phyloP scores from a whole-genome alignment of 2,329 filamentous ascomycete species.

The Venturia carpophila region DNA sequence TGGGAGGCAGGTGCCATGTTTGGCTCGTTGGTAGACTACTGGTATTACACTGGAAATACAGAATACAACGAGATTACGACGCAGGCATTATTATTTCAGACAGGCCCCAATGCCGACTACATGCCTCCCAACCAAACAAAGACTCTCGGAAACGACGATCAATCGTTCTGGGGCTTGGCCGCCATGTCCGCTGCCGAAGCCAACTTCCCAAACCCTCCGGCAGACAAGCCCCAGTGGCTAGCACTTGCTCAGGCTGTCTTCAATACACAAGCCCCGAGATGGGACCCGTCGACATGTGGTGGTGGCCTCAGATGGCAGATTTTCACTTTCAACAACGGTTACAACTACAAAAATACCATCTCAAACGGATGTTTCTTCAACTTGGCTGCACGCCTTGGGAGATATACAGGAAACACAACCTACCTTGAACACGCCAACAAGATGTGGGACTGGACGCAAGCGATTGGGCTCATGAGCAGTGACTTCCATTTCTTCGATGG shows the following conservation, averaged over 20 bases:
- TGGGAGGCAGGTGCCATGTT: constrained; percentile 38
- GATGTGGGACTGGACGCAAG: constrained; percentile 31
- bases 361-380: constrained; percentile 47
- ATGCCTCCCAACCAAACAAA: constrained; percentile 35
- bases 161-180: constrained; percentile 50
- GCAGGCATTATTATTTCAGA: constrained; percentile 37
- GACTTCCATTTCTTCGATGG: constrained; percentile 40
- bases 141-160: constrained; percentile 51
- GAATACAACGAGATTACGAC: constrained; percentile 37
- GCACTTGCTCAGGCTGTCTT: constrained; percentile 32
- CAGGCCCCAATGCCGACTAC: constrained; percentile 36
- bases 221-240: constrained; percentile 26
- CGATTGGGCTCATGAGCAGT: constrained; percentile 52
- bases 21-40: constrained; percentile 34
- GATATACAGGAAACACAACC: constrained; percentile 38
- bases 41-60: constrained; percentile 36
- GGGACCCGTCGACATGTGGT: constrained; percentile 32
- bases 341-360: constrained; percentile 37
- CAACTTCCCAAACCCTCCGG: constrained; percentile 37
- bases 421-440: constrained; percentile 56
- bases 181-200: constrained; percentile 50
- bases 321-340: constrained; percentile 43
- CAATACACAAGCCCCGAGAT: constrained; percentile 32
- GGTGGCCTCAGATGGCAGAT: constrained; percentile 35
- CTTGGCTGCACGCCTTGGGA: constrained; percentile 35